Base-by-base conservation (phyloP, 768 basidiomycete species). In the Asterophora parasitica region DNA sequence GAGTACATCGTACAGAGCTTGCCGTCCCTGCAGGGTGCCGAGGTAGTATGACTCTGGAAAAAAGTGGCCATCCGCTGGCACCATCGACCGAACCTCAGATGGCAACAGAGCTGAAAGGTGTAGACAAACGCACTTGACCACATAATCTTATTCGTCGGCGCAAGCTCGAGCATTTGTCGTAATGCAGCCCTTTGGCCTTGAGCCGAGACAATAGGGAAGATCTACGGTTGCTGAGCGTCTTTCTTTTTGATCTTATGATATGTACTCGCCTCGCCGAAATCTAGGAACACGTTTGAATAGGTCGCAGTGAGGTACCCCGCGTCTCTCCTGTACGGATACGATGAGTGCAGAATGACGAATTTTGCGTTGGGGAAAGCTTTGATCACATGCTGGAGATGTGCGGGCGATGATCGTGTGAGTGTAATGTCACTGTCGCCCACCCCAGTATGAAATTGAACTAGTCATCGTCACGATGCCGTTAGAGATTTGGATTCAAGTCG, bases 401-500 rank as follows among this genome's bases (percentile, higher is more conserved):
- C 70, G 1, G 88, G 86, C 3, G 82, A 82, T 1, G 83, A 72
- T 6, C 68, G 71, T 15, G 67, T 55, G 28, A 89, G 66, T 19
- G 65, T 72, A 41, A 91, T 77, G 45, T 90, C 85, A 48, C 75
- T 79, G 55, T 91, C 88, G 4, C 88, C 88, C 1, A 90, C 72
- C 27, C 88, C 88, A 7, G 85, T 89, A 57, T 91, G 88, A 62
- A 90, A 90, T 68, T 91, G 88, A 16, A 91, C 88, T 90, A 44
- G 12, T 26, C 4, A 17, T n/a, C 13, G 32, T 26, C 35, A 10
- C 26, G n/a, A 48, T 40, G 9, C 33, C 12, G 20, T 42, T 10
- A 23, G 27, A 40, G 4, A 15, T 17, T 40, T n/a, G 13, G 13
- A n/a, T 9, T 12, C 23, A 23, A 3, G 23, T 23, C 23, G 23